Evolutionary conservation across 1,284 basidiomycete genomes (phyloP).

Genomic region (Takashimella koratensis): DNA sequence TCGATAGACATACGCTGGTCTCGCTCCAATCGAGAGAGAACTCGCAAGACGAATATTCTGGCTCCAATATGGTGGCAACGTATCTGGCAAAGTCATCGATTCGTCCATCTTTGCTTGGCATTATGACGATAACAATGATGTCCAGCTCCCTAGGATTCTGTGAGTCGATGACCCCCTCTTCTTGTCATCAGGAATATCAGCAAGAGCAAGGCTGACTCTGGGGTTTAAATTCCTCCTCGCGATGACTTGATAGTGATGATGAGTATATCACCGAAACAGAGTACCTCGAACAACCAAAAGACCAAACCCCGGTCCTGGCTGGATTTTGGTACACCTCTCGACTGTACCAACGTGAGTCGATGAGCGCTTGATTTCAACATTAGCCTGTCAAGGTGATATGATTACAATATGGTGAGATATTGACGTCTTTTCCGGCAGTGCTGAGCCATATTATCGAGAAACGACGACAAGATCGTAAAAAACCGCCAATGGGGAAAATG

Average conservation of each 20-base stretch:
- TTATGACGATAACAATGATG: slow-evolving; percentile 66
- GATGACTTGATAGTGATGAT: slow-evolving; percentile 33
- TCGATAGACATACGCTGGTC: slow-evolving; percentile 8
- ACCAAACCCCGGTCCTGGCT: slow-evolving; percentile 73
- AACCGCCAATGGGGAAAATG: slow-evolving; percentile 33
- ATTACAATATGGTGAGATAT: too few species aligned
- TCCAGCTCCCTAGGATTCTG: slow-evolving; percentile 32
- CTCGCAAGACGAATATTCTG: slow-evolving; percentile 75
- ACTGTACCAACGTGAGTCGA: slow-evolving; percentile 56
- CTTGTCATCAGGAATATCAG: neutral
- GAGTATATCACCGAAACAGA: slow-evolving; percentile 65
- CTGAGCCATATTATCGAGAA: slow-evolving; percentile 38
- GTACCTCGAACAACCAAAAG: slow-evolving; percentile 74
- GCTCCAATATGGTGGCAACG: slow-evolving; percentile 80
- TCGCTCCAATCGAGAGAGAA: slow-evolving; percentile 70
- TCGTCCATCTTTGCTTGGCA: slow-evolving; percentile 74
- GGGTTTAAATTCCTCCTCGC: neutral
- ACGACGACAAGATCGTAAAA: slow-evolving; percentile 30
- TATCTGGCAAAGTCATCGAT: slow-evolving; percentile 73
- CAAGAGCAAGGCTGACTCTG: neutral
- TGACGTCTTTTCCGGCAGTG: too few species aligned
- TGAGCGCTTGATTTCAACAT: too few species aligned
- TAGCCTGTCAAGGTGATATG: too few species aligned
- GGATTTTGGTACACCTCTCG: slow-evolving; percentile 81
- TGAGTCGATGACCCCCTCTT: slow-evolving; percentile 10